These are phyloP conservation scores for Suillus subluteus DNA, from an alignment of 768 basidiomycete genomes.

Conservation along the genomic window DNA sequence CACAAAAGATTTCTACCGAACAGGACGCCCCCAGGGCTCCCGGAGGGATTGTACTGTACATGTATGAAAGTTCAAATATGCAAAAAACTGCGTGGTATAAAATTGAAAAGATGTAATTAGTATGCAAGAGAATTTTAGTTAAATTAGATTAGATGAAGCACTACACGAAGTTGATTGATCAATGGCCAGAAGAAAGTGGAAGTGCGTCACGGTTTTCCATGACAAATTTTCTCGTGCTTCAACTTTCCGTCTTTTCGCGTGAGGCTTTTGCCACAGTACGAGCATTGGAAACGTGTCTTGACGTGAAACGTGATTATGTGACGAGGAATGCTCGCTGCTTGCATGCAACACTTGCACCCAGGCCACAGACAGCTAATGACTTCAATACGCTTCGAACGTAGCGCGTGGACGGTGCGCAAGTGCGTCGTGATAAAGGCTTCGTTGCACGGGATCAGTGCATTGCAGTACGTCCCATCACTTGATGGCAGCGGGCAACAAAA, in stretches of 20 bases:
- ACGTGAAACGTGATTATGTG: constrained; percentile 1
- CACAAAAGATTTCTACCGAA: not conserved
- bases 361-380: not conserved
- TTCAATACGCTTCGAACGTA: not conserved
- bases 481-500: not conserved
- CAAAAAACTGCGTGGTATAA: not conserved
- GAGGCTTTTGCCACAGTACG: constrained; percentile 2
- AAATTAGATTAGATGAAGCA: not conserved
- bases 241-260: constrained; percentile 3
- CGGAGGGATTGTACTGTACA: not conserved
- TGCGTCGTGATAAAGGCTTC: not conserved
- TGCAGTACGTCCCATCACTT: not conserved
- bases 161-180: not conserved
- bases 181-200: not conserved
- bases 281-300: not conserved
- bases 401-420: not conserved
- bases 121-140: not conserved
- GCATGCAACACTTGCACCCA: not conserved
- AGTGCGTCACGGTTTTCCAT: not conserved
- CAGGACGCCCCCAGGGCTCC: not conserved
- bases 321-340: constrained; percentile 2
- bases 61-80: not conserved
- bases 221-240: constrained; percentile 3
- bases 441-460: not conserved
- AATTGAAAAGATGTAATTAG: not conserved